These are phyloP conservation scores for Ustilago vetiveriae DNA, from an alignment of 1,284 basidiomycete species.

Conservation along the genomic window DNA sequence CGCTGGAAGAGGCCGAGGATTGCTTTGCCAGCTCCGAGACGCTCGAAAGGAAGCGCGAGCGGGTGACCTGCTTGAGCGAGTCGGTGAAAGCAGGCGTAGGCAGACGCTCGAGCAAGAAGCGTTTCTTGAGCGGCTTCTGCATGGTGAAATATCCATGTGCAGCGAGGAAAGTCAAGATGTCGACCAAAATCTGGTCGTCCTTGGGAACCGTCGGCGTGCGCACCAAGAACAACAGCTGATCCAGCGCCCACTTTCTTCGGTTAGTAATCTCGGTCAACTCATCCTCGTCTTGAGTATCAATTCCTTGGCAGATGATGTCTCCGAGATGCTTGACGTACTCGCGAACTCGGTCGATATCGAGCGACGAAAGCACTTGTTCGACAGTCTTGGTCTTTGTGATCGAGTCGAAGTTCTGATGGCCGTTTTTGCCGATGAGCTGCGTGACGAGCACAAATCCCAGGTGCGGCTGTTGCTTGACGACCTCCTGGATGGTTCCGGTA, in stretches of 20 bases:
- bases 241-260: slow-evolving; percentile 78
- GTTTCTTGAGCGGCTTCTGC: slow-evolving; percentile 78
- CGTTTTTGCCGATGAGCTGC: slow-evolving; percentile 85
- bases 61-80: slow-evolving; percentile 75
- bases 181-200: slow-evolving; percentile 79
- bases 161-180: slow-evolving; percentile 81
- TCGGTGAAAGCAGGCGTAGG: slow-evolving; percentile 80
- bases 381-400: slow-evolving; percentile 93
- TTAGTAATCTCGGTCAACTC: slow-evolving; percentile 37
- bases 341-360: slow-evolving; percentile 80
- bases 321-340: slow-evolving; percentile 79
- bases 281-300: slow-evolving; percentile 33
- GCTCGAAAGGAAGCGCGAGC: slow-evolving; percentile 77
- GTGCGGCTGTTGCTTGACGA: slow-evolving; percentile 80
- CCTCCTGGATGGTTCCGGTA: slow-evolving; percentile 76
- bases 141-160: slow-evolving; percentile 82
- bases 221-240: slow-evolving; percentile 82
- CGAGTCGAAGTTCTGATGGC: slow-evolving; percentile 87
- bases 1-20: slow-evolving; percentile 59
- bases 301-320: slow-evolving; percentile 32
- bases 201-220: slow-evolving; percentile 84
- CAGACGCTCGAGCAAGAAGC: slow-evolving; percentile 67
- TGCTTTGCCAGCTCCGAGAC: slow-evolving; percentile 79
- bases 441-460: slow-evolving; percentile 85
- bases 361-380: slow-evolving; percentile 81